phyloP scores from a whole-genome alignment of 2,329 filamentous ascomycete species.

The Neocatenulostroma microsporum region DNA sequence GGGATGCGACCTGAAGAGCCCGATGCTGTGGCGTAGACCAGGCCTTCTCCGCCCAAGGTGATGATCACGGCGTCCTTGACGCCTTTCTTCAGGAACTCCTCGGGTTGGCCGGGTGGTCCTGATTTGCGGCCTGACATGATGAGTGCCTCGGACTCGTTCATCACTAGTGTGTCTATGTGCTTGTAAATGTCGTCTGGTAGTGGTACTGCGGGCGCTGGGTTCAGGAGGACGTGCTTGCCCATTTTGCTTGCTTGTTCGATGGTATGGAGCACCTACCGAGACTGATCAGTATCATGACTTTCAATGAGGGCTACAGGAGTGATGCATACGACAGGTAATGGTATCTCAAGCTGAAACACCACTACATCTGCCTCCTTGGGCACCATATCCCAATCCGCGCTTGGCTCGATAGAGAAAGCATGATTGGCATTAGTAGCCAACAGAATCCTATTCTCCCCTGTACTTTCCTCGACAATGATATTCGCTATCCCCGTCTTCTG shows the following conservation, averaged over 20 bases:
- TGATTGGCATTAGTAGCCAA: constrained; percentile 43
- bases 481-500: constrained; percentile 43
- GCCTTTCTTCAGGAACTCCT: constrained; percentile 58
- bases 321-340: constrained; percentile 31
- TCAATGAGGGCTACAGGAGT: not conserved
- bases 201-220: constrained; percentile 65
- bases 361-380: constrained; percentile 35
- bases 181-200: constrained; percentile 60
- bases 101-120: too few species aligned
- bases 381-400: constrained; percentile 30
- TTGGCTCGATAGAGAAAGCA: constrained; percentile 26
- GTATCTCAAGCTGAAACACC: constrained; percentile 43
- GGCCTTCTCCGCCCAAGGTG: constrained; percentile 60
- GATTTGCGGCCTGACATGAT: constrained; percentile 51
- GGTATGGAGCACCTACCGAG: constrained; percentile 29
- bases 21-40: constrained; percentile 22
- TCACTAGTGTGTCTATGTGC: constrained; percentile 67
- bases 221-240: constrained; percentile 58
- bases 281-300: constrained; percentile 17
- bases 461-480: constrained; percentile 42
- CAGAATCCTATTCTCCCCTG: constrained; percentile 44
- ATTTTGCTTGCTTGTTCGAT: constrained; percentile 21
- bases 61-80: constrained; percentile 73
- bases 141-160: constrained; percentile 85
- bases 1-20: constrained; percentile 19